Percentiles rank a stretch among this genome's conserved stretches.
These are phyloP conservation scores for Fusarium pseudoanthophilum DNA, from an alignment of 2,329 filamentous ascomycete species.

Conservation along the genomic window DNA sequence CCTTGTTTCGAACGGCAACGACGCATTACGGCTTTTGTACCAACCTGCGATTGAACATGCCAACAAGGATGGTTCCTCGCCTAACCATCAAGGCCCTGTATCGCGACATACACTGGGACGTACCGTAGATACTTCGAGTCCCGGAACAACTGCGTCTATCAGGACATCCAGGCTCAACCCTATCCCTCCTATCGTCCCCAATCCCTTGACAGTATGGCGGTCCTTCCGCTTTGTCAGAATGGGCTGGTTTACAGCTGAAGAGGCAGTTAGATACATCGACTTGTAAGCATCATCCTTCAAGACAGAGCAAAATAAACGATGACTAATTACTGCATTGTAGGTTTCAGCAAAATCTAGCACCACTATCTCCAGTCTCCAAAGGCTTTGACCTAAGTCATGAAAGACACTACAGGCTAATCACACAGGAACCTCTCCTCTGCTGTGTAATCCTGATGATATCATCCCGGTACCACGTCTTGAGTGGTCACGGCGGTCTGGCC, in stretches of 20 bases:
- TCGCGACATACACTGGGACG: background rate
- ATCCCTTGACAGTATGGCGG: constrained; percentile 20
- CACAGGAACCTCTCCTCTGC: constrained; percentile 63
- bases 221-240: constrained; percentile 61
- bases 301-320: background rate
- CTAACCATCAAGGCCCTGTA: background rate
- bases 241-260: constrained; percentile 65
- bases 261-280: constrained; percentile 64
- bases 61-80: background rate
- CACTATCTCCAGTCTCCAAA: constrained; percentile 60
- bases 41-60: constrained; percentile 50
- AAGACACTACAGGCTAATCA: constrained; percentile 60
- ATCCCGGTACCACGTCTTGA: constrained; percentile 60
- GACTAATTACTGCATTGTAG: background rate
- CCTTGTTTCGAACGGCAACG: constrained; percentile 63
- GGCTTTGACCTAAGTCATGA: constrained; percentile 61
- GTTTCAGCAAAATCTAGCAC: constrained; percentile 24
- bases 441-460: constrained; percentile 65
- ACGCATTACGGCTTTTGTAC: constrained; percentile 63
- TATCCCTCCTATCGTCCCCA: background rate
- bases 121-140: background rate
- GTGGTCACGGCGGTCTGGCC: constrained; percentile 56
- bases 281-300: constrained; percentile 47
- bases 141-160: background rate
- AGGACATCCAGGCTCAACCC: background rate